Conservation (phyloP, 1,284 basidiomycete species). For the Melanopsichium pennsylvanicum region DNA sequence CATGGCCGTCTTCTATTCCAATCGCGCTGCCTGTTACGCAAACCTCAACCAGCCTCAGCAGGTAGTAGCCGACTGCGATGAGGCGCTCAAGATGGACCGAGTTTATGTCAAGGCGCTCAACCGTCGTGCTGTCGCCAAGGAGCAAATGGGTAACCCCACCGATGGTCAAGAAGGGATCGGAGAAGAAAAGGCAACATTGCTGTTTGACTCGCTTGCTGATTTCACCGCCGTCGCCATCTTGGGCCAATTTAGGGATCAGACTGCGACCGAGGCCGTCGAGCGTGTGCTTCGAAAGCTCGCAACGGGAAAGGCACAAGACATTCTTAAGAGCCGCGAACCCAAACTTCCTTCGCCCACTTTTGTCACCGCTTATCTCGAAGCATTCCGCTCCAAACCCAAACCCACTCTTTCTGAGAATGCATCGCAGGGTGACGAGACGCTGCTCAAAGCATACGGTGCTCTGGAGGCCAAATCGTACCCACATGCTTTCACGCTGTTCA, state of each 20-base stretch:
- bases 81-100: constrained; percentile 83
- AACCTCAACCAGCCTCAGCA: constrained; percentile 84
- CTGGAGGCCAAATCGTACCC: constrained; percentile 85
- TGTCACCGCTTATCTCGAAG: constrained; percentile 93
- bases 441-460: constrained; percentile 82
- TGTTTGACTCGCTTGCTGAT: constrained; percentile 69
- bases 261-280: constrained; percentile 83
- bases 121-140: constrained; percentile 84
- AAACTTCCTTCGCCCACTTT: constrained; percentile 90
- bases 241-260: constrained; percentile 86
- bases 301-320: constrained; percentile 75
- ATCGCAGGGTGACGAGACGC: constrained; percentile 81
- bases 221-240: constrained; percentile 95
- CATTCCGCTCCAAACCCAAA: constrained; percentile 83
- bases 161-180: constrained; percentile 70
- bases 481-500: constrained; percentile 80
- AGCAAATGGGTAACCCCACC: constrained; percentile 78
- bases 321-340: constrained; percentile 79
- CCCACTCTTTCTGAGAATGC: constrained; percentile 80
- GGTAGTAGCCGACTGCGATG: constrained; percentile 89
- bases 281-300: constrained; percentile 88
- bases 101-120: constrained; percentile 95
- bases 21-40: constrained; percentile 95
- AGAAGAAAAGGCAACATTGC: constrained; percentile 49
- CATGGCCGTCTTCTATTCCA: constrained; percentile 94